Evolutionary conservation across 805 yeast species (phyloP).

Genomic region (Hanseniaspora osmophila): DNA sequence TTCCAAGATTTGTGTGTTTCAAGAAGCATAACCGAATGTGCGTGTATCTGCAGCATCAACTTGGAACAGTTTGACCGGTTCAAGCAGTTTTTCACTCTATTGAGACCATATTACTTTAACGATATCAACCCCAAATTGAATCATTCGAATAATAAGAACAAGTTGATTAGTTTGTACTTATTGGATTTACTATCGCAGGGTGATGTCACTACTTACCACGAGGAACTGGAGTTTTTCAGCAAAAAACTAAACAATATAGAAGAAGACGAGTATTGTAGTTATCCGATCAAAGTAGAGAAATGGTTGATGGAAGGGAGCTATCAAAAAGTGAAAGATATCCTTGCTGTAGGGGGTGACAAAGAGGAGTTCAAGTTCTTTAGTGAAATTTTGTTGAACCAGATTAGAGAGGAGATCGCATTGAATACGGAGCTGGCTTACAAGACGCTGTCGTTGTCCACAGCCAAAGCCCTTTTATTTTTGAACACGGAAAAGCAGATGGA

Average conservation of each 20-base stretch:
- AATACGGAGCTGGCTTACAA: slow-evolving; percentile 71
- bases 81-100: slow-evolving; percentile 56
- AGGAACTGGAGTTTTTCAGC: slow-evolving; percentile 66
- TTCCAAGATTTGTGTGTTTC: slow-evolving; percentile 62
- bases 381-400: slow-evolving; percentile 59
- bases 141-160: slow-evolving; percentile 47
- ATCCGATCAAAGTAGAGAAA: slow-evolving; percentile 80
- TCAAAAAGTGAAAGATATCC: slow-evolving; percentile 74
- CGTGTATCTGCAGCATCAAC: slow-evolving; percentile 68
- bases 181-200: slow-evolving; percentile 68
- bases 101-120: slow-evolving; percentile 59
- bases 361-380: slow-evolving; percentile 72
- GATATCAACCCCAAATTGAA: slow-evolving; percentile 20
- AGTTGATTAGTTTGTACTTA: slow-evolving; percentile 63
- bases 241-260: slow-evolving; percentile 33
- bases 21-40: slow-evolving; percentile 73
- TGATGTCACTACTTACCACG: slow-evolving; percentile 75
- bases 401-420: slow-evolving; percentile 72
- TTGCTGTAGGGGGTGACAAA: slow-evolving; percentile 27
- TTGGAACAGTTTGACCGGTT: slow-evolving; percentile 46
- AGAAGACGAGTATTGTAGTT: slow-evolving; percentile 55
- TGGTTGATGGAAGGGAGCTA: slow-evolving; percentile 95
- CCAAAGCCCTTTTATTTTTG: slow-evolving; percentile 66
- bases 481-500: slow-evolving; percentile 40
- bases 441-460: slow-evolving; percentile 64